phyloP scores from a whole-genome alignment of 768 basidiomycete genomes.

The Collybia nuda region DNA sequence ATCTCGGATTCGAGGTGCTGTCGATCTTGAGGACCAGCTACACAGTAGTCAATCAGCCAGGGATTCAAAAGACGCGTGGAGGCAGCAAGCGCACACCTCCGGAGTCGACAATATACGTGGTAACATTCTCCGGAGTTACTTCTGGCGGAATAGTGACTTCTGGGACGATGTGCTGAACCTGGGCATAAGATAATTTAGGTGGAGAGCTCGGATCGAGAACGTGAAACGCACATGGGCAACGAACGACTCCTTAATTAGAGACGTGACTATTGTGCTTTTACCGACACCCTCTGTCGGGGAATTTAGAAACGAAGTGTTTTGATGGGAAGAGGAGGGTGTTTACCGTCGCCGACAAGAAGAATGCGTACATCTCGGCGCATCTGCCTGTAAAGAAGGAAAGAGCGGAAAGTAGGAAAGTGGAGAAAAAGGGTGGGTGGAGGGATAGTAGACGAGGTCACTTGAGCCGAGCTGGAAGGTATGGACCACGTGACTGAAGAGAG shows the following conservation, averaged over 20 bases:
- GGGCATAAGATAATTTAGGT: slow-evolving; percentile 7
- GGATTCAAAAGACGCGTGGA: neutral
- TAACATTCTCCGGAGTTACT: slow-evolving; percentile 96
- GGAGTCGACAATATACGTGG: slow-evolving; percentile 97
- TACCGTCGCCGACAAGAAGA: slow-evolving; percentile 92
- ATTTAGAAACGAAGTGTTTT: slow-evolving; percentile 9
- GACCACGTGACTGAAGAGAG: too few relatives aligned
- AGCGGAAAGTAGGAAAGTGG: slow-evolving; percentile 3
- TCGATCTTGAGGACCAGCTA: slow-evolving; percentile 85
- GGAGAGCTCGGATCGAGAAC: neutral
- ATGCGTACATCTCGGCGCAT: slow-evolving; percentile 96
- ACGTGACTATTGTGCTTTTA: slow-evolving; percentile 96
- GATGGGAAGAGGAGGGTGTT: slow-evolving; percentile 19
- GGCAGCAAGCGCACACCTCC: slow-evolving; percentile 63
- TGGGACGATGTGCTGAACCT: slow-evolving; percentile 95
- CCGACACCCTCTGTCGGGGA: slow-evolving; percentile 82
- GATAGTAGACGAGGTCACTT: too few relatives aligned
- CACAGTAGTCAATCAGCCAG: slow-evolving; percentile 8
- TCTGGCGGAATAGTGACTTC: slow-evolving; percentile 98
- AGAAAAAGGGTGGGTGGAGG: neutral
- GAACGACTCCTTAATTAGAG: slow-evolving; percentile 94
- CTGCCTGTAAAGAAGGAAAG: slow-evolving; percentile 13
- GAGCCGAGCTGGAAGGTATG: too few relatives aligned
- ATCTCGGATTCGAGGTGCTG: slow-evolving; percentile 92
- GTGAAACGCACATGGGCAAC: slow-evolving; percentile 69